A percentile compares a stretch with the other conserved stretches of the same genome.
These are phyloP conservation scores for Hypoxylon sp. DNA, from an alignment of 2,329 filamentous ascomycete genomes.

Conservation along the genomic window DNA sequence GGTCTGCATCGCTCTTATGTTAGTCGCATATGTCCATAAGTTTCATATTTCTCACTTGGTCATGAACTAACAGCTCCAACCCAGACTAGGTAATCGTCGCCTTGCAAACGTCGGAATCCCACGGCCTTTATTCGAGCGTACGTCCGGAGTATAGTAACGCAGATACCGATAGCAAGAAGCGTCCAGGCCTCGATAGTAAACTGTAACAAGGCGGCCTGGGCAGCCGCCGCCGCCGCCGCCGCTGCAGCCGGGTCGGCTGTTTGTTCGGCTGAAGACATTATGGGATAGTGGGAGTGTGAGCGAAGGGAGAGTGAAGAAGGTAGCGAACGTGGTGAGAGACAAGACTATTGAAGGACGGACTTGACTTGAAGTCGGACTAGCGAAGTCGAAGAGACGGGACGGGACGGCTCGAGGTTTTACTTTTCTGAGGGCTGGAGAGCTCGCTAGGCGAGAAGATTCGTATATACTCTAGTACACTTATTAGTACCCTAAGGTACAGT, in stretches of 20 bases:
- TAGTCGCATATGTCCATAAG: slow-evolving; percentile 3
- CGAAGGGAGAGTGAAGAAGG: slow-evolving; percentile 10
- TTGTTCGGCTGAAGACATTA: slow-evolving; percentile 34
- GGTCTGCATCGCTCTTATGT: slow-evolving; percentile 51
- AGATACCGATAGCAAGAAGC: slow-evolving; percentile 51
- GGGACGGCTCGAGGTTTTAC: slow-evolving; percentile 29
- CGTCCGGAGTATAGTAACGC: slow-evolving; percentile 52
- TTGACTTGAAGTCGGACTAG: slow-evolving; percentile 37
- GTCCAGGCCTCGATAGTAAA: slow-evolving; percentile 54
- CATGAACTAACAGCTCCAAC: slow-evolving; percentile 50
- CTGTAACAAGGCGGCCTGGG: slow-evolving; percentile 34
- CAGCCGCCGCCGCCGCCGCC: slow-evolving; percentile 21
- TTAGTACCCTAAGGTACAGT: slow-evolving; percentile 13
- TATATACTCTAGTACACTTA: slow-evolving; percentile 25
- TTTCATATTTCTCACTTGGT: background rate
- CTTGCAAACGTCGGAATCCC: slow-evolving; percentile 49
- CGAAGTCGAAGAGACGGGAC: slow-evolving; percentile 16
- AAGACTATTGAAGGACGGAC: slow-evolving; percentile 23
- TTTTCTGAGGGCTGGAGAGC: slow-evolving; percentile 9
- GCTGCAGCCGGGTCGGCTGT: slow-evolving; percentile 38
- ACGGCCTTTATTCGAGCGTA: slow-evolving; percentile 52
- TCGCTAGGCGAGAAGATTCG: slow-evolving; percentile 15
- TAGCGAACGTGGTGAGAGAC: slow-evolving; percentile 22
- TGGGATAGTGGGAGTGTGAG: slow-evolving; percentile 12
- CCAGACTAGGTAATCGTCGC: slow-evolving; percentile 54